Conservation (phyloP, 306 rosid species). For the Pterocarpus santalinus region DNA sequence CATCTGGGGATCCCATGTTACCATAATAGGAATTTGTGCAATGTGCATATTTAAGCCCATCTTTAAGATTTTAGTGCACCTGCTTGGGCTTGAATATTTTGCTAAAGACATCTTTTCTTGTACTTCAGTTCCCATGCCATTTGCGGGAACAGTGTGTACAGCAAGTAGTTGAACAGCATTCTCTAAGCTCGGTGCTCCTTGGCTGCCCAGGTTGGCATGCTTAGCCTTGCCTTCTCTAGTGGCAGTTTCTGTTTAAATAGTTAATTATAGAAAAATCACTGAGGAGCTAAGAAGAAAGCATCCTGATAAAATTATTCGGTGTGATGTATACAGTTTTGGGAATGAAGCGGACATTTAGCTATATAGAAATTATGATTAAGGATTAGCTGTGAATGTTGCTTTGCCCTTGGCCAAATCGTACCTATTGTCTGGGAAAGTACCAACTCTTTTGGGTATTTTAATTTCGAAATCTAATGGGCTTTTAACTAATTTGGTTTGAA, state of each 20-base stretch:
- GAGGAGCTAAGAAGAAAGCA: conserved; percentile 59
- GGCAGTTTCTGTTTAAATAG: conserved; percentile 88
- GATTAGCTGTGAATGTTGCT: conserved; percentile 30
- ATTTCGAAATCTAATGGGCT: too few relatives aligned
- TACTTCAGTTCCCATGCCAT: conserved; percentile 56
- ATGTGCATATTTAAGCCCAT: conserved; percentile 50
- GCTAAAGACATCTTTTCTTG: conserved; percentile 51
- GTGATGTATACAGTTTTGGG: conserved; percentile 55
- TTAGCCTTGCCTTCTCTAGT: conserved; percentile 92
- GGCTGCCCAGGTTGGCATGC: conserved; percentile 98
- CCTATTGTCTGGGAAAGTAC: conserved; percentile 20
- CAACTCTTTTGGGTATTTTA: too few relatives aligned
- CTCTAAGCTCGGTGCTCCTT: conserved; percentile 67
- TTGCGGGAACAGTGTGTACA: conserved; percentile 75
- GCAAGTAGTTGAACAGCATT: conserved; percentile 68
- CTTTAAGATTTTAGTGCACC: conserved; percentile 45
- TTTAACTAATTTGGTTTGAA: too few relatives aligned
- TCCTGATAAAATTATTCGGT: conserved; percentile 54
- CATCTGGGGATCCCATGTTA: conserved; percentile 93
- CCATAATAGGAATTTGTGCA: conserved; percentile 57
- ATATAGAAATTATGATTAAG: conserved; percentile 41
- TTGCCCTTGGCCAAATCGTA: background rate
- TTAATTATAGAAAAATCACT: conserved; percentile 58
- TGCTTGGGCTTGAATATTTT: conserved; percentile 44
- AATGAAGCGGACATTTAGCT: conserved; percentile 41